Evolutionary conservation across 2,329 filamentous ascomycete genomes (phyloP).

Genomic region (Exophiala dermatitidis): DNA sequence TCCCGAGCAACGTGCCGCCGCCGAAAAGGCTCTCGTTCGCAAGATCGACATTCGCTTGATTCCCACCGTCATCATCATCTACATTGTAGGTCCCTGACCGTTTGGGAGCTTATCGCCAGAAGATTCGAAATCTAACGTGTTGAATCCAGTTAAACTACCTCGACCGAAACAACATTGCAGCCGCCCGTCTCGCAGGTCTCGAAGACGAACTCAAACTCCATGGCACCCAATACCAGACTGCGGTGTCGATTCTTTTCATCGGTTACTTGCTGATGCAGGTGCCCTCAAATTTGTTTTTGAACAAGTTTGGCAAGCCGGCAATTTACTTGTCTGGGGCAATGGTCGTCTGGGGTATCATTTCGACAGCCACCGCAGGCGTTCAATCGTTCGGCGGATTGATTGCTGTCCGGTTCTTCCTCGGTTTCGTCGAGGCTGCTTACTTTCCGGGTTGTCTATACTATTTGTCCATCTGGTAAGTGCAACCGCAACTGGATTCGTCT

Average conservation of each 20-base stretch:
- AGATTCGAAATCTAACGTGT: slow-evolving; percentile 35
- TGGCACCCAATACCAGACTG: slow-evolving; percentile 28
- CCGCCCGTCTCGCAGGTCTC: slow-evolving; percentile 48
- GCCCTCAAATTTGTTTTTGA: slow-evolving; percentile 31
- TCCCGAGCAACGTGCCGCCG: slow-evolving; percentile 44
- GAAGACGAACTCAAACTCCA: slow-evolving; percentile 37
- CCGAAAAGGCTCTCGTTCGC: slow-evolving; percentile 56
- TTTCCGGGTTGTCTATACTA: slow-evolving; percentile 50
- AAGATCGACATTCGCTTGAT: slow-evolving; percentile 65
- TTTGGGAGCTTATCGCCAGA: background rate
- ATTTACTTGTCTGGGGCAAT: slow-evolving; percentile 39
- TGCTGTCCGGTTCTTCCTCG: slow-evolving; percentile 38
- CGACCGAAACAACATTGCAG: slow-evolving; percentile 54
- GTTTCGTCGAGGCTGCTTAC: slow-evolving; percentile 41
- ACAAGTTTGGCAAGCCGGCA: slow-evolving; percentile 38
- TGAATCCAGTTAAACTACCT: slow-evolving; percentile 65
- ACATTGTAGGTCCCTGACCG: slow-evolving; percentile 53
- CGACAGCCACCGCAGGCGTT: slow-evolving; percentile 32
- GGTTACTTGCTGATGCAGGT: slow-evolving; percentile 57
- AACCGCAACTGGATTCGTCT: background rate
- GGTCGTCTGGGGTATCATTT: slow-evolving; percentile 34
- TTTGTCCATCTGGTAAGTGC: slow-evolving; percentile 35
- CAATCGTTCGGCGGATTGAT: slow-evolving; percentile 39
- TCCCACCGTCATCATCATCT: slow-evolving; percentile 65
- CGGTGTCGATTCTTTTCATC: slow-evolving; percentile 42